Conservation (phyloP, 352 stramenopile genomes). For the Pythium dissimile region DNA sequence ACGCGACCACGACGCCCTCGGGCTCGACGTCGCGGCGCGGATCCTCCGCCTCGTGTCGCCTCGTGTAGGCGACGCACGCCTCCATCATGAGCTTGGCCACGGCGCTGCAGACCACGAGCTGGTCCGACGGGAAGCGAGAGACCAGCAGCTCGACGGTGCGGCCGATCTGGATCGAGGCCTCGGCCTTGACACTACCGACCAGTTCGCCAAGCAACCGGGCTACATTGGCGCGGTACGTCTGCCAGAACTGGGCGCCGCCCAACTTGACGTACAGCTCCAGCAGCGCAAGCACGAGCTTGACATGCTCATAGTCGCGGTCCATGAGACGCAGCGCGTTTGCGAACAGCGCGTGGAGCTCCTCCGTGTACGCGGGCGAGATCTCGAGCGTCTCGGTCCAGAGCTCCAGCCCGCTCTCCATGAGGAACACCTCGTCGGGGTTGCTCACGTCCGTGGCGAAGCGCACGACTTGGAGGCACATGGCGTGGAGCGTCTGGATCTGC, state of each 20-base stretch:
- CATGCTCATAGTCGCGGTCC: slow-evolving; percentile 78
- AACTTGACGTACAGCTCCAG: slow-evolving; percentile 64
- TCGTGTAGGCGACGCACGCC: slow-evolving; percentile 40
- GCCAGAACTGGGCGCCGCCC: slow-evolving; percentile 60
- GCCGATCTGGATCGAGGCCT: slow-evolving; percentile 59
- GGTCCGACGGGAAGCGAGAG: slow-evolving; percentile 30
- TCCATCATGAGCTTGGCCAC: slow-evolving; percentile 44
- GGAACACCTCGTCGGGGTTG: slow-evolving; percentile 80
- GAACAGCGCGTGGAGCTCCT: slow-evolving; percentile 69
- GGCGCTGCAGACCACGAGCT: slow-evolving; percentile 30
- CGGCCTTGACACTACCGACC: slow-evolving; percentile 65
- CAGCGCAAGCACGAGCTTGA: slow-evolving; percentile 52
- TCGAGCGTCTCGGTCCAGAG: slow-evolving; percentile 56
- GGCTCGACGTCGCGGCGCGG: slow-evolving; percentile 24
- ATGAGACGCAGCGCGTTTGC: slow-evolving; percentile 58
- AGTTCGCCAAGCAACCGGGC: slow-evolving; percentile 38
- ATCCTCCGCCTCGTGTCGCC: slow-evolving; percentile 12
- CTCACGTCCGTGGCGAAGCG: slow-evolving; percentile 67
- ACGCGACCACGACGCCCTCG: slow-evolving; percentile 59
- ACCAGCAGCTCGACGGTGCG: slow-evolving; percentile 42
- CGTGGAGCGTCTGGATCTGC: slow-evolving; percentile 40
- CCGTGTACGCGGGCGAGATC: slow-evolving; percentile 48
- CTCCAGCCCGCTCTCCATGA: slow-evolving; percentile 79
- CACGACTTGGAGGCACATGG: slow-evolving; percentile 72
- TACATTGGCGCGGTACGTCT: slow-evolving; percentile 49